Evolutionary conservation across 2,329 filamentous ascomycete species (phyloP).

Genomic region (Pyricularia sp.): DNA sequence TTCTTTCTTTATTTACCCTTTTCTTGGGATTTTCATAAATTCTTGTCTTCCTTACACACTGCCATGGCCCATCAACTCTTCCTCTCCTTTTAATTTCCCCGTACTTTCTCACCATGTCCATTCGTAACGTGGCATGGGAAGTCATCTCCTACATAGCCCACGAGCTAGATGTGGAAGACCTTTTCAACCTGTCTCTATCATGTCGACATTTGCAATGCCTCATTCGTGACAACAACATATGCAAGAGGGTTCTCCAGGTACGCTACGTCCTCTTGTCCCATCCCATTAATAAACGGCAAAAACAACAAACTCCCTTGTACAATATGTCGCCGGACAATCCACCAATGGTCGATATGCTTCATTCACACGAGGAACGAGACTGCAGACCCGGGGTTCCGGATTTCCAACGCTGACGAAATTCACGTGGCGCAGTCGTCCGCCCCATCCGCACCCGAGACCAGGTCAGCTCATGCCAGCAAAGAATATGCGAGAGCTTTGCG

Average conservation of each 20-base stretch:
- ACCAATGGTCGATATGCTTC: not conserved
- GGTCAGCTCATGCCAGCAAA: constrained; percentile 18
- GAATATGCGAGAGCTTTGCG: constrained; percentile 44
- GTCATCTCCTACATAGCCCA: constrained; percentile 50
- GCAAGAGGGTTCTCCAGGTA: constrained; percentile 50
- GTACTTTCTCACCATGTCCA: constrained; percentile 14
- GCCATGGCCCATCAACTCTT: not conserved
- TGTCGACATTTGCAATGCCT: constrained; percentile 41
- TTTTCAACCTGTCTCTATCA: constrained; percentile 44
- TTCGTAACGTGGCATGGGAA: constrained; percentile 47
- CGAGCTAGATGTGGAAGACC: constrained; percentile 46
- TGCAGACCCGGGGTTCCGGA: not conserved
- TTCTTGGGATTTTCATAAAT: not conserved
- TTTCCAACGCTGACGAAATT: constrained; percentile 10
- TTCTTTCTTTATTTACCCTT: not conserved
- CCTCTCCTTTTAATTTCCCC: not conserved
- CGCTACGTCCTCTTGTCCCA: constrained; percentile 11
- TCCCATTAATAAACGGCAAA: constrained; percentile 5
- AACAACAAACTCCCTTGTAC: not conserved
- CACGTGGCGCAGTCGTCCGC: constrained; percentile 22
- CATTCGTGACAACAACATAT: constrained; percentile 44
- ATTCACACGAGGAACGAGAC: not conserved
- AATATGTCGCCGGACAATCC: not conserved
- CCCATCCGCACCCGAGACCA: constrained; percentile 20
- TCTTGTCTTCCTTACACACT: not conserved